These are phyloP conservation scores for Striga asiatica DNA, from an alignment of 257 asterid species.

Conservation along the genomic window DNA sequence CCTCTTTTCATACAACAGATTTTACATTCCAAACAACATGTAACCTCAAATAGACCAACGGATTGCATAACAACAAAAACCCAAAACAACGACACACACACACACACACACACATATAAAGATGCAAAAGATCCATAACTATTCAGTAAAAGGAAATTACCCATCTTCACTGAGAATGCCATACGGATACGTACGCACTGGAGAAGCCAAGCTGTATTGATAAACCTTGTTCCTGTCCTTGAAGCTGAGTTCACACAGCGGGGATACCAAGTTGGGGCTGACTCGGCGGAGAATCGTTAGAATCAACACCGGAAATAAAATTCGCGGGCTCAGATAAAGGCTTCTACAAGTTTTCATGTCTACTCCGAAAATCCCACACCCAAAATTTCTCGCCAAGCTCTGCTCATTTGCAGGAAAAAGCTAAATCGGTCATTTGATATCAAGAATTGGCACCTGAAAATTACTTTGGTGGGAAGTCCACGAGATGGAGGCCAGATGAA, in stretches of 20 bases:
- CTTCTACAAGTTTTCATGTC: slow-evolving; percentile 29
- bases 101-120: not conserved
- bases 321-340: slow-evolving; percentile 15
- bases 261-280: slow-evolving; percentile 31
- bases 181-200: slow-evolving; percentile 57
- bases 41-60: not conserved
- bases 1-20: not conserved
- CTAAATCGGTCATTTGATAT: slow-evolving; percentile 18
- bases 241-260: slow-evolving; percentile 61
- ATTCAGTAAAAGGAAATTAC: slow-evolving; percentile 24
- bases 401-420: slow-evolving; percentile 7
- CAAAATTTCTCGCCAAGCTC: not conserved
- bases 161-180: slow-evolving; percentile 97
- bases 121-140: not conserved
- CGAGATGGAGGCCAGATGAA: slow-evolving; percentile 6
- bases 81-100: slow-evolving; percentile 4
- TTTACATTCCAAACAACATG: slow-evolving; percentile 1
- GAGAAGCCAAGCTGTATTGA: slow-evolving; percentile 49
- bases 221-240: slow-evolving; percentile 51
- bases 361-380: slow-evolving; percentile 21
- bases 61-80: slow-evolving; percentile 2
- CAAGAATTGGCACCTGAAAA: slow-evolving; percentile 19
- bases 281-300: slow-evolving; percentile 32
- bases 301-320: slow-evolving; percentile 20
- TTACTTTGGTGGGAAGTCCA: no score